Evolutionary conservation across 2,329 filamentous ascomycete genomes (phyloP).

Genomic region (Ustilaginoidea virens): DNA sequence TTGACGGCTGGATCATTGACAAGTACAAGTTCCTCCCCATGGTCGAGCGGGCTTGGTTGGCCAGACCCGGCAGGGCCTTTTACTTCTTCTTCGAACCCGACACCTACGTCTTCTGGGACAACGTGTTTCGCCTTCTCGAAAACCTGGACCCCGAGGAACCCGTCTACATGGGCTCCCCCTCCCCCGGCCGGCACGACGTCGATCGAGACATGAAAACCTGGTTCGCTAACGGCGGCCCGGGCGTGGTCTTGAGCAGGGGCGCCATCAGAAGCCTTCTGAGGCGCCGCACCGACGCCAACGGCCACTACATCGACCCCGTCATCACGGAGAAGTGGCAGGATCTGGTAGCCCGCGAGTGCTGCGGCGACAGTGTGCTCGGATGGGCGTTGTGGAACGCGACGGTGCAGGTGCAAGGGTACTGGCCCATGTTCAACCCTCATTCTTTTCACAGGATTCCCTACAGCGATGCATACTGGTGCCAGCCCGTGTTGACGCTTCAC

Average conservation of each 20-base stretch:
- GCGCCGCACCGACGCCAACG: conserved; percentile 13
- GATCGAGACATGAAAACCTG: conserved; percentile 9
- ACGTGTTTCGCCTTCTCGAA: conserved; percentile 6
- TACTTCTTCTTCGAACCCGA: conserved; percentile 35
- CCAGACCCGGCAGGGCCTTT: conserved; percentile 26
- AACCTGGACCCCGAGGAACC: conserved; percentile 10
- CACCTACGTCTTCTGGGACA: conserved; percentile 15
- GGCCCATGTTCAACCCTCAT: conserved; percentile 7
- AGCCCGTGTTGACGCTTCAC: conserved; percentile 6
- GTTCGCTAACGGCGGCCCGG: conserved; percentile 8
- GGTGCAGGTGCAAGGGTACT: conserved; percentile 5
- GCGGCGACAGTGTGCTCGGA: conserved; percentile 6
- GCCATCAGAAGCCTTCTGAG: conserved; percentile 6
- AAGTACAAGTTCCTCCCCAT: conserved; percentile 36
- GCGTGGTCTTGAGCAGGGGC: conserved; percentile 7
- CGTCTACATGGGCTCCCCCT: conserved; percentile 12
- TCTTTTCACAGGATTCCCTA: conserved; percentile 3
- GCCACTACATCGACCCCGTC: conserved; percentile 20
- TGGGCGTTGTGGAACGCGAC: conserved; percentile 3
- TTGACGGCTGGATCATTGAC: conserved; percentile 30
- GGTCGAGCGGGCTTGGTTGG: conserved; percentile 25
- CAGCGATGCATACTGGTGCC: conserved; percentile 6
- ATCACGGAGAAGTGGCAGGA: conserved; percentile 5
- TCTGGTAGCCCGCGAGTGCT: conserved; percentile 4
- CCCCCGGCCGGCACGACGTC: conserved; percentile 12